Conservation (phyloP, 192 early-diverging fungal species). For the Backusella tarrabulga region DNA sequence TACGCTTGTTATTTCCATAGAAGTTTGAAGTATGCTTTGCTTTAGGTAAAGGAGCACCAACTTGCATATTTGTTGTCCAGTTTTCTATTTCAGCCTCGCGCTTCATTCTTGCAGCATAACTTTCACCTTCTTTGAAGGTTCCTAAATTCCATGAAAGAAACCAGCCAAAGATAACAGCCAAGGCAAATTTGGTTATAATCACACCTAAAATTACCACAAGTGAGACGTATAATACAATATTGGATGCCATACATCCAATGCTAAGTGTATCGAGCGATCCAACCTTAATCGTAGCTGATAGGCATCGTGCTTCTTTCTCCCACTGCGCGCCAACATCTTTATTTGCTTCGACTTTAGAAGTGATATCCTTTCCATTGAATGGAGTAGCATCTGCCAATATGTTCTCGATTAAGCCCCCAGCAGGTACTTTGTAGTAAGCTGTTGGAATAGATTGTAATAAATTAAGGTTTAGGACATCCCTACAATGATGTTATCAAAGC, state of each 20-base stretch:
- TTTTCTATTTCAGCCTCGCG: conserved; percentile 40
- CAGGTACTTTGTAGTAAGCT: conserved; percentile 16
- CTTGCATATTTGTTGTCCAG: conserved; percentile 43
- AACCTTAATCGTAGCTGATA: conserved; percentile 76
- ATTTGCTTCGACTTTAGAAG: conserved; percentile 42
- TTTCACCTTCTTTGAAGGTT: conserved; percentile 59
- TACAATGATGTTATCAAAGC: conserved; percentile 12
- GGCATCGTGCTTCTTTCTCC: conserved; percentile 59
- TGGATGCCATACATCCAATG: conserved; percentile 79
- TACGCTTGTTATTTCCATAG: conserved; percentile 36
- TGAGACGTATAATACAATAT: conserved; percentile 78
- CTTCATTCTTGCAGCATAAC: conserved; percentile 47
- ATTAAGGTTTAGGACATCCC: conserved; percentile 34
- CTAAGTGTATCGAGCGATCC: conserved; percentile 77
- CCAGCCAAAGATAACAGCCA: conserved; percentile 84
- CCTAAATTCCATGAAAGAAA: conserved; percentile 77
- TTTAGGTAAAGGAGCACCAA: conserved; percentile 29
- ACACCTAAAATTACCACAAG: conserved; percentile 69
- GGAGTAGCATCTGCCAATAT: background rate
- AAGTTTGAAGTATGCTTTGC: background rate
- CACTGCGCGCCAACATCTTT: conserved; percentile 42
- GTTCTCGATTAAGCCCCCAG: conserved; percentile 26
- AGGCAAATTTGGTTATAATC: conserved; percentile 66
- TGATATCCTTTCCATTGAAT: conserved; percentile 53
- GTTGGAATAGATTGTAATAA: conserved; percentile 31